Evolutionary conservation across 2,329 filamentous ascomycete species (phyloP), one percentile per base, ranked within the genome.

Genomic region (Metarhizium anisopliae): DNA sequence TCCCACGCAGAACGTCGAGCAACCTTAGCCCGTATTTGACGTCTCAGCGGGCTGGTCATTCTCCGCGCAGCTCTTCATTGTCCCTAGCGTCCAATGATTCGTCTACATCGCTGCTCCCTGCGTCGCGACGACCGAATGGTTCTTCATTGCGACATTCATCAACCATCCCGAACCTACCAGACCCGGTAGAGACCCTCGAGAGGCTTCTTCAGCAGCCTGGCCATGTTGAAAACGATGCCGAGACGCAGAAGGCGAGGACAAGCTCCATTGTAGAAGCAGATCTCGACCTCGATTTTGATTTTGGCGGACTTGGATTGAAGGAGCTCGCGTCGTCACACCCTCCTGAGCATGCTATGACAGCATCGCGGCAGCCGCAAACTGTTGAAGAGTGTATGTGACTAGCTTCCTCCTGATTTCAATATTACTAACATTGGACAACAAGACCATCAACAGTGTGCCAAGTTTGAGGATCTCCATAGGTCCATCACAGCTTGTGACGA

Each of bases 401-500:
- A 30, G 13, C n/a, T 29, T 16, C 25, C 14, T 30, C 11, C 25
- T 49, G 7, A n/a, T 29, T 29, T 16, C 2, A 30, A 6, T 30
- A 49, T 38, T 13, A 18, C 49, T 55, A 36, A 32, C 29, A 40
- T 52, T 56, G 16, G 13, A 2, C 13, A 20, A 29, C n/a, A 60
- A 85, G 90, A 91, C 68, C 87, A 94, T 69, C 81, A 81, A 61
- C 90, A 96, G 61, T 89, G 87, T 69, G 78, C 86, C 65, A 92
- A 87, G 65, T 95, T 95, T 64, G 87, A 96, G 70, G 90, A 95
- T 56, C 78, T 99, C 47, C 94, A 97, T 71, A 84, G 82, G 64
- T 95, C 92, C 4, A 97, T 99, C 64, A 72, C 79, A 67, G 89
- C 90, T 52, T 99, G 93, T 73, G 94, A 99, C 71, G 88, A 95